Conservation (phyloP, 202 grass and related monocot genomes). For the Panicum virgatum region DNA sequence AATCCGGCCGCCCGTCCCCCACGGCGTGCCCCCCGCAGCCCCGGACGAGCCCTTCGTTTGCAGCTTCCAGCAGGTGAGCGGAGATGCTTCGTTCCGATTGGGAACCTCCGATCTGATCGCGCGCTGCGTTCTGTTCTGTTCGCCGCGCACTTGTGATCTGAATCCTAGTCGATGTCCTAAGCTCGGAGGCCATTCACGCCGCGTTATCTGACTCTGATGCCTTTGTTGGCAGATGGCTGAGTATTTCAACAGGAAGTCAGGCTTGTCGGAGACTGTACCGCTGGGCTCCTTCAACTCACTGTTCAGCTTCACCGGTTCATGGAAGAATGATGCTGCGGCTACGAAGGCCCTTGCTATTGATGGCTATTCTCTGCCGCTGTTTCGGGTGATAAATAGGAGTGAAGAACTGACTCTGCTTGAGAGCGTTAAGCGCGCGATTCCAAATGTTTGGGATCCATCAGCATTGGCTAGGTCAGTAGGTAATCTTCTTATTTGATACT, state of each 20-base stretch:
- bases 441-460: conserved; percentile 80
- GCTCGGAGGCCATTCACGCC: background rate
- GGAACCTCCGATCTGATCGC: conserved; percentile 28
- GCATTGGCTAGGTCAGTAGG: conserved; percentile 99
- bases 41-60: conserved; percentile 55
- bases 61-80: conserved; percentile 69
- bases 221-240: conserved; percentile 78
- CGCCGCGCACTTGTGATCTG: background rate
- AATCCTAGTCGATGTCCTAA: background rate
- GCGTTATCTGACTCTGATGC: conserved; percentile 26
- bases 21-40: background rate
- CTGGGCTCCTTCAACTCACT: conserved; percentile 93
- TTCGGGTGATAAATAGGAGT: conserved; percentile 54
- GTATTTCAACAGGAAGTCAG: conserved; percentile 82
- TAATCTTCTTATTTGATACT: conserved; percentile 79
- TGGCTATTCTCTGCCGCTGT: conserved; percentile 69
- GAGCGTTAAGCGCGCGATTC: conserved; percentile 66
- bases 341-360: conserved; percentile 90
- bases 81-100: conserved; percentile 5
- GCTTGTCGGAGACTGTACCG: conserved; percentile 67
- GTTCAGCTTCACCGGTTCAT: conserved; percentile 90
- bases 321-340: conserved; percentile 68
- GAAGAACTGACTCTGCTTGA: conserved; percentile 56
- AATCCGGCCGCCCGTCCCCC: conserved; percentile 10
- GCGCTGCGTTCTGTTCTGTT: background rate